Base-by-base conservation (phyloP, 208 protist genomes). In the Porcisia hertigi region DNA sequence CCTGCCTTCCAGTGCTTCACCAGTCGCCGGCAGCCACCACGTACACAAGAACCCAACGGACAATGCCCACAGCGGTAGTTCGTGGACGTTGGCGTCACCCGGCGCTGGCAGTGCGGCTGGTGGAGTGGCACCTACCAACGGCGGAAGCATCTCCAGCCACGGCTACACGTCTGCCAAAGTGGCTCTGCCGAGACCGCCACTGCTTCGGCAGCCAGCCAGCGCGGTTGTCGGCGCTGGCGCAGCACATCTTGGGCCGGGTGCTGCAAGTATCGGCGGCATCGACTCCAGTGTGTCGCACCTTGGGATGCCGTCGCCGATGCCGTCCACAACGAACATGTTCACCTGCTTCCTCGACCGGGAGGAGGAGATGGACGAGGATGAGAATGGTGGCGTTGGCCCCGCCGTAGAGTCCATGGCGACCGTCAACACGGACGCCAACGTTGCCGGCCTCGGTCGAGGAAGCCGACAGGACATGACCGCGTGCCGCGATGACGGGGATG, bases 291-390 rank as follows among this genome's bases (percentile, higher is more conserved):
- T 36, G 43, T 43, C 57, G 23, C 81, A 82, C 1, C 52, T 60
- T 20, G 88, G 86, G 9, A 88, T 92, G 86, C 88, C 88, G 7
- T 84, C 88, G 9, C 88, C 88, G 1, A 36, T 90, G 77, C 88
- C 88, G 20, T 92, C 88, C 23, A 89, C 86, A 20, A 77, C 79
- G 14, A 92, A 90, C 82, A 90, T 92, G 86, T 82, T 92, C 71
- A 81, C 82, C 23, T 71, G 75, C 25, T 89, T 80, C 58, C 77
- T 84, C 20, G 86, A 87, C 62, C 70, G 79, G 0, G 82, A 87
- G 73, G 84, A 85, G 30, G 80, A 80, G 30, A 54, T 78, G 34
- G 79, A 79, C 14, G 80, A 84, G 34, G 80, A 77, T 47, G 74
- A 79, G 11, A 66, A 59, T 25, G 36, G 75, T 16, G 73, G 55